Evolutionary conservation across 192 early-diverging fungal species (phyloP).

Genomic region (Backusella liffmaniae): DNA sequence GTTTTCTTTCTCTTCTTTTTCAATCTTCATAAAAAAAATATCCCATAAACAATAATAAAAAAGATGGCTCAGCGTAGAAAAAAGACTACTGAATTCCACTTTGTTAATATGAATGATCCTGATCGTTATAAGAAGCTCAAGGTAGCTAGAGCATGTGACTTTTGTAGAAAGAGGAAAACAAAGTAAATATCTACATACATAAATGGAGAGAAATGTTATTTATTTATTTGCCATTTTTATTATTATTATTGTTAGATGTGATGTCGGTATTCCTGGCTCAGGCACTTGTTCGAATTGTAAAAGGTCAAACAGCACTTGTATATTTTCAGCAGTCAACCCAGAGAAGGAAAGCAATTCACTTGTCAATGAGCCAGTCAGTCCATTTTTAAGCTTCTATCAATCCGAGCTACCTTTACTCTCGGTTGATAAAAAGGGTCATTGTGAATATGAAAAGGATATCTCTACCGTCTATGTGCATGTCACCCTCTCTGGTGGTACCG

Average conservation of each 20-base stretch:
- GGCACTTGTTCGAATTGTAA: conserved; percentile 26
- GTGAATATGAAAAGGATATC: conserved; percentile 7
- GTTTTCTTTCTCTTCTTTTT: background rate
- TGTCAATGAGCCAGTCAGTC: background rate
- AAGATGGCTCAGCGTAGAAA: conserved; percentile 12
- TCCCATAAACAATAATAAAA: background rate
- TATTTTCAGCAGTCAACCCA: conserved; percentile 10
- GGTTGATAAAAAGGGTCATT: background rate
- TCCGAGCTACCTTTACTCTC: background rate
- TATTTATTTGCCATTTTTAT: background rate
- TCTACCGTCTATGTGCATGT: background rate
- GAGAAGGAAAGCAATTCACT: background rate
- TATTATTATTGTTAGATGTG: conserved; percentile 13
- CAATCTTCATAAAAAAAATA: background rate
- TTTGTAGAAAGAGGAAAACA: conserved; percentile 32
- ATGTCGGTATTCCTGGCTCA: conserved; percentile 21
- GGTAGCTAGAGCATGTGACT: conserved; percentile 28
- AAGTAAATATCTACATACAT: conserved; percentile 20
- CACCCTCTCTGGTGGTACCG: background rate
- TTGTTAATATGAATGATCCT: conserved; percentile 36
- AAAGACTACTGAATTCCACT: conserved; percentile 26
- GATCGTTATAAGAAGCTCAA: conserved; percentile 33
- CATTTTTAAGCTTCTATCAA: background rate
- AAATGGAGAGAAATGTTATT: background rate
- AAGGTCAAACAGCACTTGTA: conserved; percentile 2